Evolutionary conservation across 106 monocot species (phyloP), one percentile per base, ranked within the genome.

Genomic region (Platanthera guangdongensis): DNA sequence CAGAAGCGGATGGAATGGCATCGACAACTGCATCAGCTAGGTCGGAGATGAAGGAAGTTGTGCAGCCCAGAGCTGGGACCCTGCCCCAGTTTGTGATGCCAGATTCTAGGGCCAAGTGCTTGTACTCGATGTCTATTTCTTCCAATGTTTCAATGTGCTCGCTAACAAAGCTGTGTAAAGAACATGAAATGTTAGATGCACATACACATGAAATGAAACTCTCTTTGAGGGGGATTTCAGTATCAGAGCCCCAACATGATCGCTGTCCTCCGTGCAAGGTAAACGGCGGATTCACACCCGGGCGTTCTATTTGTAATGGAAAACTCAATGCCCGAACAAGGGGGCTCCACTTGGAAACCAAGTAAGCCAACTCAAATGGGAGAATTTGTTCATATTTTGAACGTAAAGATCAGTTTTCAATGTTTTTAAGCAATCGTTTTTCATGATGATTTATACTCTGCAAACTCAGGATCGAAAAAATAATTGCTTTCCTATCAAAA

Each of bases 111-210:
- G 96, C 96, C 75, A 93, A 54, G 2, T 96, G 55, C 84, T 85
- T 90, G 91, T 96, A 96, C 76, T 96, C 96, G 90, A 96, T 91
- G 81, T 96, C 96, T 3, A 96, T 96, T 83, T 94, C 93, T 84
- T 94, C 93, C 51, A 94, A 77, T 51, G 93, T 94, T 75, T 94
- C 93, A 60, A 96, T 96, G 73, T 96, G 93, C 80, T 96, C 96
- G 22, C 96, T 96, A 57, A 96, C 93, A 74, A 96, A 96, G 57
- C 96, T 96, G 85, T 4, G 32, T 21, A 67, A 1, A 76, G 19
- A 21, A 21, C n/a, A 21, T 39, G 39, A 6, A 11, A 59, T 11
- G 21, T 59, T 59, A 59, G 59, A 59, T 59, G 7, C 59, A 59
- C 6, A 59, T 19, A 2, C 21, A 59, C 21, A 59, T n/a, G 59